A percentile compares a stretch with the other conserved stretches of the same genome.
Evolutionary conservation across 1,284 basidiomycete species (phyloP).

Genomic region (Melampsora abietis-canadensis): DNA sequence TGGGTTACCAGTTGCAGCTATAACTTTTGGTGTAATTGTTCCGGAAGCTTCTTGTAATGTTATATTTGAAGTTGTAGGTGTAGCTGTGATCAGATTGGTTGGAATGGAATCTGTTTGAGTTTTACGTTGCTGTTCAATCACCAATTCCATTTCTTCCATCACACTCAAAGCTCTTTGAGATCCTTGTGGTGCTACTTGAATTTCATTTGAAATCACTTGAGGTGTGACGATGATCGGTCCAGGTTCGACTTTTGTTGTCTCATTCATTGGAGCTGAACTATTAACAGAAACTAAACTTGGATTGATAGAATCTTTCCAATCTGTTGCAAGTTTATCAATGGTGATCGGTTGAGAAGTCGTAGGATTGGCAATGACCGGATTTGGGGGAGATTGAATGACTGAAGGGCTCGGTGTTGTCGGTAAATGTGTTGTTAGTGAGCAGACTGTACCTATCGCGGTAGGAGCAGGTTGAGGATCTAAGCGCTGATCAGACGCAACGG

Average conservation of each 20-base stretch:
- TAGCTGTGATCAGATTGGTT: no score
- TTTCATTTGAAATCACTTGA: no score
- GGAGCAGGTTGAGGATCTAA: no score
- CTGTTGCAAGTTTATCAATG: not conserved
- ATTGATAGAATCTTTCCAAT: constrained; percentile 9
- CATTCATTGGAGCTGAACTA: not conserved
- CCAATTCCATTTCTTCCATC: not conserved
- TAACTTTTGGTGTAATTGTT: no score
- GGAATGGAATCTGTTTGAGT: not conserved
- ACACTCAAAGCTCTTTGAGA: not conserved
- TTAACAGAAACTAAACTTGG: constrained; percentile 2
- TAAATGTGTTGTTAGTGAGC: no score
- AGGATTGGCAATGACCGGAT: not conserved
- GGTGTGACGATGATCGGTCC: no score
- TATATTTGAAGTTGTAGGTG: no score
- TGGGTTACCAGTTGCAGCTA: no score
- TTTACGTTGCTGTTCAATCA: not conserved
- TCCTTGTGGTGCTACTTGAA: not conserved
- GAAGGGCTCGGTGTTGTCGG: not conserved
- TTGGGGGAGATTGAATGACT: not conserved
- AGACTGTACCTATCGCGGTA: no score
- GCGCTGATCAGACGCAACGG: not conserved
- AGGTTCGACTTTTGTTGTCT: no score
- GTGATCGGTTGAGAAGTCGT: not conserved
- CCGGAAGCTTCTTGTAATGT: no score